Conservation (phyloP, 2,329 filamentous ascomycete genomes). For the Aspergillus pseudoterreus region DNA sequence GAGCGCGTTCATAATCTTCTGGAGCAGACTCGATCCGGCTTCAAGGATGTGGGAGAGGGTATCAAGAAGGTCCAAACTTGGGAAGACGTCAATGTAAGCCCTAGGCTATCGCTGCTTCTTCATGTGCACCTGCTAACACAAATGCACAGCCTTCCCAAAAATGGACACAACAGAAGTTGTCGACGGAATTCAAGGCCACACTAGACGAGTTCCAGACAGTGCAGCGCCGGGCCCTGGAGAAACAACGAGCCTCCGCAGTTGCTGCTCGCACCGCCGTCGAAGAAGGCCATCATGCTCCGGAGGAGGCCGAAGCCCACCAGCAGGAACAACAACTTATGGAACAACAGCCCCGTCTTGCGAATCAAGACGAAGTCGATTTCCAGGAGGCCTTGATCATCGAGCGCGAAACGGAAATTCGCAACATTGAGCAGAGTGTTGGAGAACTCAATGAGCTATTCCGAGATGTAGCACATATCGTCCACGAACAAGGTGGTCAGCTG, state of each 20-base stretch:
- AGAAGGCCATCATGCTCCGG: conserved; percentile 35
- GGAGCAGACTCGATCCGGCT: conserved; percentile 79
- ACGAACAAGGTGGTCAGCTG: conserved; percentile 85
- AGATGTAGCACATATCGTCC: conserved; percentile 96
- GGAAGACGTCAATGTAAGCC: conserved; percentile 75
- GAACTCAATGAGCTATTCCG: conserved; percentile 96
- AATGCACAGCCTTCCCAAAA: conserved; percentile 76
- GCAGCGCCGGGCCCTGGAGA: conserved; percentile 87
- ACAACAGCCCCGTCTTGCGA: conserved; percentile 74
- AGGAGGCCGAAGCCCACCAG: conserved; percentile 46
- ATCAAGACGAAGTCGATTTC: conserved; percentile 95
- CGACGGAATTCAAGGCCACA: conserved; percentile 84
- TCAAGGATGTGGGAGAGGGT: conserved; percentile 89
- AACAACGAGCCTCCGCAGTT: conserved; percentile 80
- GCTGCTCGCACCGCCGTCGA: conserved; percentile 80
- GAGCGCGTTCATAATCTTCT: conserved; percentile 86
- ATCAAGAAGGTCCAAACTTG: conserved; percentile 87
- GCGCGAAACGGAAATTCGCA: conserved; percentile 92
- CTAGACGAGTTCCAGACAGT: conserved; percentile 88
- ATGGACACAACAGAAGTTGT: conserved; percentile 93
- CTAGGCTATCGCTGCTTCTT: neutral
- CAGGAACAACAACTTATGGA: conserved; percentile 70
- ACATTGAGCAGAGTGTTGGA: conserved; percentile 93
- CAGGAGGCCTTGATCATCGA: conserved; percentile 94
- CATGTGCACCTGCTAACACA: conserved; percentile 11